Conservation (phyloP, 2,329 filamentous ascomycete genomes). For the Pseudocercospora macadamiae region DNA sequence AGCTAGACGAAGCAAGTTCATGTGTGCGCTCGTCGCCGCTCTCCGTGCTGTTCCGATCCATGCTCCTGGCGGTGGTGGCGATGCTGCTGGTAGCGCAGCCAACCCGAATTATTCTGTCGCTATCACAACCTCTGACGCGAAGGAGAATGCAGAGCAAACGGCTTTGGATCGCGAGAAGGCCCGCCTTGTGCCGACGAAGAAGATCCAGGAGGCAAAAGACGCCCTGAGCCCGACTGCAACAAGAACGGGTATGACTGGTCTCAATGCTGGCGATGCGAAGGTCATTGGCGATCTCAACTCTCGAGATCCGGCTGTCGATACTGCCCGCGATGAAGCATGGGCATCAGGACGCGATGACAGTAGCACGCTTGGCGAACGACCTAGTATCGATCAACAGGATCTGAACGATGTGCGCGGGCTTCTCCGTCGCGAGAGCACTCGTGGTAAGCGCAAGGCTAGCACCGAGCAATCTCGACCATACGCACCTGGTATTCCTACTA, state of each 20-base stretch:
- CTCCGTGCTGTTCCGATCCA: constrained; percentile 86
- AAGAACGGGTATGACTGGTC: constrained; percentile 25
- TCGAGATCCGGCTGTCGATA: constrained; percentile 47
- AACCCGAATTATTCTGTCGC: constrained; percentile 83
- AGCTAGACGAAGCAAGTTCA: constrained; percentile 88
- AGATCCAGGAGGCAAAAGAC: constrained; percentile 33
- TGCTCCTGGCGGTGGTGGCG: constrained; percentile 72
- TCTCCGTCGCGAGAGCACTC: constrained; percentile 48
- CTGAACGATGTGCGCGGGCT: constrained; percentile 52
- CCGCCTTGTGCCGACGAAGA: constrained; percentile 63
- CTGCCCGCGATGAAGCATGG: constrained; percentile 46
- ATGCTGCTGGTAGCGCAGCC: constrained; percentile 61
- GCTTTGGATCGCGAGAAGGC: constrained; percentile 52
- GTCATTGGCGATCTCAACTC: constrained; percentile 51
- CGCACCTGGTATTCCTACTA: constrained; percentile 34
- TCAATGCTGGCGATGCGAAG: constrained; percentile 31
- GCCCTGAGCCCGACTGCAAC: constrained; percentile 20
- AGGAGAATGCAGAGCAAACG: constrained; percentile 60
- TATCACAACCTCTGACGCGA: constrained; percentile 70
- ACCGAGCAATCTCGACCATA: constrained; percentile 20
- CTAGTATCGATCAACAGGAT: constrained; percentile 48
- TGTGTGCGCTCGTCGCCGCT: constrained; percentile 86
- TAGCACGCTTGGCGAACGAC: constrained; percentile 42
- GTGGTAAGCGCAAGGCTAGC: constrained; percentile 46
- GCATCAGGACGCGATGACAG: constrained; percentile 43